Conservation (phyloP, 129 eudicot genomes). For the Centaurea solstitialis region DNA sequence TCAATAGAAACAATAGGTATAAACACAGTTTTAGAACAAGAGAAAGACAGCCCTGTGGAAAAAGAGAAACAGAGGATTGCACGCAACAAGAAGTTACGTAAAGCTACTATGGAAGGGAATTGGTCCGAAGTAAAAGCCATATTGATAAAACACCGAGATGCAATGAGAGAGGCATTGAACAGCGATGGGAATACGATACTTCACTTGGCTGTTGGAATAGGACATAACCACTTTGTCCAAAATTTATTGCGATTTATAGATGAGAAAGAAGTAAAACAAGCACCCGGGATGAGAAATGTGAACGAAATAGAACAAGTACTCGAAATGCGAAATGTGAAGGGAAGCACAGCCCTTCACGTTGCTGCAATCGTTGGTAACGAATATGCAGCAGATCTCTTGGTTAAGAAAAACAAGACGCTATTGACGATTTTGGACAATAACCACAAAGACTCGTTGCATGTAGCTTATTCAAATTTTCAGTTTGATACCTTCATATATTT, state of each 20-base stretch:
- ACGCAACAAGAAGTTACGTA: neutral
- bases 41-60: neutral
- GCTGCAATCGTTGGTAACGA: constrained; percentile 6
- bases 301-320: neutral
- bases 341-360: constrained; percentile 6
- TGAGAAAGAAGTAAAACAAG: neutral
- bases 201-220: neutral
- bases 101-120: neutral
- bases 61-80: neutral
- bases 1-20: neutral
- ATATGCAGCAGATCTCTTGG: constrained; percentile 1
- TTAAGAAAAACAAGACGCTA: neutral
- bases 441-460: neutral
- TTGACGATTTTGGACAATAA: neutral
- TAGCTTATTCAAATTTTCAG: constrained; percentile 2
- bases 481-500: neutral
- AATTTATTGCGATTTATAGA: neutral
- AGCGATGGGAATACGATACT: constrained; percentile 2
- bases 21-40: neutral
- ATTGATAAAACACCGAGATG: neutral
- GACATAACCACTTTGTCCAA: neutral
- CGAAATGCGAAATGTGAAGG: neutral
- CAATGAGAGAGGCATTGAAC: neutral
- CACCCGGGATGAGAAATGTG: neutral
- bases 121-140: neutral